Conservation (phyloP, 2,329 filamentous ascomycete species). For the Aspergillus aculeatinus region DNA sequence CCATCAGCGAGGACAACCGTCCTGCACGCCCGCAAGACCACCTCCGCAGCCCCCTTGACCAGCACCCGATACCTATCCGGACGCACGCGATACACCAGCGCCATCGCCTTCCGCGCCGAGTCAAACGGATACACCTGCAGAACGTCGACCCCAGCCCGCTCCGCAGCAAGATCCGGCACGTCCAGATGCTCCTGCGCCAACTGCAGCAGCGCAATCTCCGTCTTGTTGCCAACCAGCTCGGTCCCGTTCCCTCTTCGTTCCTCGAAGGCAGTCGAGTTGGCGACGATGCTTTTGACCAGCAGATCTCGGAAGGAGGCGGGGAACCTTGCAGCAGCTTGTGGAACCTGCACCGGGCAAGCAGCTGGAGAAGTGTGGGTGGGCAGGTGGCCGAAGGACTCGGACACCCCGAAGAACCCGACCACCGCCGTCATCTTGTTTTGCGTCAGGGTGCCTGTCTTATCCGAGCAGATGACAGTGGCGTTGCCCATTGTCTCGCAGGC, state of each 20-base stretch:
- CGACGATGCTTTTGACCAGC: constrained; percentile 35
- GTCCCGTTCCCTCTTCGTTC: constrained; percentile 53
- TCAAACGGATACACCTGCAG: constrained; percentile 69
- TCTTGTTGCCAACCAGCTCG: constrained; percentile 67
- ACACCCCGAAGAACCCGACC: constrained; percentile 61
- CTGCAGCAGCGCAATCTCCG: constrained; percentile 66
- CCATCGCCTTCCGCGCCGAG: constrained; percentile 63
- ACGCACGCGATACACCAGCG: constrained; percentile 28
- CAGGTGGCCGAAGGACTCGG: constrained; percentile 9
- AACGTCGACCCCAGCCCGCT: constrained; percentile 55
- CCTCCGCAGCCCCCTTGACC: constrained; percentile 39
- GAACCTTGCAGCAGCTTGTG: not conserved
- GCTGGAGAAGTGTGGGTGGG: constrained; percentile 31
- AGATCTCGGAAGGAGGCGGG: constrained; percentile 9
- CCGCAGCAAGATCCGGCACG: constrained; percentile 59
- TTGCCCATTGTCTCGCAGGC: constrained; percentile 79
- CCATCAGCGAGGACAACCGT: constrained; percentile 20
- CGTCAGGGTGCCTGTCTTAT: constrained; percentile 72
- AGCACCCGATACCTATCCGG: constrained; percentile 29
- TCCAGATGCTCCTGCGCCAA: constrained; percentile 62
- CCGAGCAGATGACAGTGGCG: constrained; percentile 73
- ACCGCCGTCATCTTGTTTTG: constrained; percentile 74
- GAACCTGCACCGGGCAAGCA: constrained; percentile 42
- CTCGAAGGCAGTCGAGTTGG: constrained; percentile 66
- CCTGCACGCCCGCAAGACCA: constrained; percentile 30